Percentiles rank a stretch among this genome's conserved stretches.
Evolutionary conservation across 768 basidiomycete species (phyloP).

Genomic region (Plicaturopsis crispa): DNA sequence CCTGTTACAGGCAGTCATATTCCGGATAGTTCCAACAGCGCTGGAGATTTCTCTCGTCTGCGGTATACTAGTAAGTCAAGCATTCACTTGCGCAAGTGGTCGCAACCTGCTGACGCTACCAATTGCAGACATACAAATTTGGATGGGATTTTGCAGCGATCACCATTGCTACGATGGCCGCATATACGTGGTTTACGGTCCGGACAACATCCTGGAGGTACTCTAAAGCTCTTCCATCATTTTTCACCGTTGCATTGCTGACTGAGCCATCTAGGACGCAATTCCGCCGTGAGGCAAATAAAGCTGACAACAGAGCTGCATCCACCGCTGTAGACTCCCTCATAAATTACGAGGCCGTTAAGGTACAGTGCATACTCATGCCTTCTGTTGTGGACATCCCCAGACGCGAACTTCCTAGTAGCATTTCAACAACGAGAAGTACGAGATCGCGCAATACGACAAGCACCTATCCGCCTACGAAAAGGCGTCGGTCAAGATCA

Average conservation of each 20-base stretch:
- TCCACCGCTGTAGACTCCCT: constrained; percentile 90
- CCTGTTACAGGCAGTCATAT: constrained; percentile 85
- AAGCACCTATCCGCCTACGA: constrained; percentile 82
- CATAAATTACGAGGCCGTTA: constrained; percentile 98
- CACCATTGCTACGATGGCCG: constrained; percentile 74
- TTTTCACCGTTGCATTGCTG: background rate
- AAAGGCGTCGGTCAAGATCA: constrained; percentile 88
- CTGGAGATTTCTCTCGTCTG: constrained; percentile 95
- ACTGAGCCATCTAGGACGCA: constrained; percentile 50
- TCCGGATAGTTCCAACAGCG: constrained; percentile 93
- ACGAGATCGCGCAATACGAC: constrained; percentile 89
- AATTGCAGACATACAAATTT: constrained; percentile 91
- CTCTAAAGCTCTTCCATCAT: constrained; percentile 11
- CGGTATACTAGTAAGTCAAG: constrained; percentile 75
- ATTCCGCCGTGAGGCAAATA: constrained; percentile 91
- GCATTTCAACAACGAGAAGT: constrained; percentile 97
- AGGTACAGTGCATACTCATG: constrained; percentile 40
- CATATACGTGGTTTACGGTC: constrained; percentile 97
- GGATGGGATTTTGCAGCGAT: constrained; percentile 96
- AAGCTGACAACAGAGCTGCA: constrained; percentile 95
- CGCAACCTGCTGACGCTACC: constrained; percentile 1
- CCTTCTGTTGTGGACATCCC: background rate
- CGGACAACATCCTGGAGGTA: constrained; percentile 95
- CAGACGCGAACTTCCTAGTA: constrained; percentile 30
- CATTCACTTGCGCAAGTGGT: constrained; percentile 3